phyloP scores from a whole-genome alignment of 495 filamentous ascomycete species.

The Podospora conica region DNA sequence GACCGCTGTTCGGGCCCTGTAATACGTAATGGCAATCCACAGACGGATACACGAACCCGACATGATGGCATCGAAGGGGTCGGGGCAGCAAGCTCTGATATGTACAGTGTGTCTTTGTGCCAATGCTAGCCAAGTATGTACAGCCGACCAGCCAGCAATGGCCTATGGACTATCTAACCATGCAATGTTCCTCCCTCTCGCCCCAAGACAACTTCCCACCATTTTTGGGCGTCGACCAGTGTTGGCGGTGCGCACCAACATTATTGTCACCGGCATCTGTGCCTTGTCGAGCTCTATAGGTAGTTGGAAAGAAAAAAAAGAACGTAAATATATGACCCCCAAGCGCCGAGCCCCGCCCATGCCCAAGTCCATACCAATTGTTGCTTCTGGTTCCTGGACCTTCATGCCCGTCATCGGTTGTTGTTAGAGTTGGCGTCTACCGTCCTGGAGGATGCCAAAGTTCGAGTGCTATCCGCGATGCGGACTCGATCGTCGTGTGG shows the following conservation, averaged over 20 bases:
- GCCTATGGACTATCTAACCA: neutral
- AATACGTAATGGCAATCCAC: constrained; percentile 5
- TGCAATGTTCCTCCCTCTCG: neutral
- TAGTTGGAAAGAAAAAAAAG: neutral
- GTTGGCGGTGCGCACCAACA: neutral
- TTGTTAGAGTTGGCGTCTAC: neutral
- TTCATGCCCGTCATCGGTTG: neutral
- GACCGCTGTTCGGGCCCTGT: neutral
- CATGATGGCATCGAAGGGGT: neutral
- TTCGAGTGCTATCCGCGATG: neutral
- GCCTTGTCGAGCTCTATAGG: neutral
- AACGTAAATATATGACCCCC: neutral
- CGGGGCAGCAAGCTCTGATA: too few relatives aligned
- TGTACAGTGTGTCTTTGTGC: neutral
- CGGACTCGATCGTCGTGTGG: neutral
- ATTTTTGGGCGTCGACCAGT: neutral
- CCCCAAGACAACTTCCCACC: neutral
- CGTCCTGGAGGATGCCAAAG: neutral
- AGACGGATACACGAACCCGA: neutral
- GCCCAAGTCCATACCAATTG: neutral
- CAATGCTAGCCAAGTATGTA: neutral
- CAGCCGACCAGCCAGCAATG: neutral
- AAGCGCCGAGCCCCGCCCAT: neutral
- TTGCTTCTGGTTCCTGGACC: neutral
- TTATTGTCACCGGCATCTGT: neutral